These are phyloP conservation scores for Coniosporium tulheliwenetii DNA, from an alignment of 2,329 filamentous ascomycete genomes.

Conservation along the genomic window DNA sequence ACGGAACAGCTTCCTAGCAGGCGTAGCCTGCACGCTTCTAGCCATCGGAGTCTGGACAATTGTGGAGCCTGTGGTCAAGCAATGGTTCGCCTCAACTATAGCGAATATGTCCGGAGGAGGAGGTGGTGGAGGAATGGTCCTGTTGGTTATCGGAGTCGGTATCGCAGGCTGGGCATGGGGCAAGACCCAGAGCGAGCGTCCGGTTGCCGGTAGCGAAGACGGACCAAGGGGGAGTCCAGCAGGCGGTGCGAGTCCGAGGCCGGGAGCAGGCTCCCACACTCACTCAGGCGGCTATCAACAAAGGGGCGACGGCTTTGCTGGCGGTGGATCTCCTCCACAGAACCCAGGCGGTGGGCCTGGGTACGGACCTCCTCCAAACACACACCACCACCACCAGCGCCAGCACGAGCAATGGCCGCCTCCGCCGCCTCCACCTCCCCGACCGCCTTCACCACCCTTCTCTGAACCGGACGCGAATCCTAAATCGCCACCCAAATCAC, in stretches of 20 bases:
- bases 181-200: slow-evolving; percentile 40
- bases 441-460: neutral
- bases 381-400: slow-evolving; percentile 16
- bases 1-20: slow-evolving; percentile 80
- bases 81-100: slow-evolving; percentile 58
- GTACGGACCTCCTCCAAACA: slow-evolving; percentile 8
- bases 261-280: no score
- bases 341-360: slow-evolving; percentile 15
- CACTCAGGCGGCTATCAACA: no score
- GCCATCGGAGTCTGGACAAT: slow-evolving; percentile 57
- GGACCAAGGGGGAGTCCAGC: slow-evolving; percentile 13
- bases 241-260: slow-evolving; percentile 4
- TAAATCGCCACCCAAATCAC: slow-evolving; percentile 2
- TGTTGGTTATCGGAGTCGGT: slow-evolving; percentile 59
- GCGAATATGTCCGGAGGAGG: slow-evolving; percentile 29
- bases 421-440: no score
- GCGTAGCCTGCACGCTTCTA: slow-evolving; percentile 62
- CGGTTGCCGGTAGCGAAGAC: slow-evolving; percentile 18
- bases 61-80: slow-evolving; percentile 55
- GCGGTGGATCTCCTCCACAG: neutral
- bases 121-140: slow-evolving; percentile 55
- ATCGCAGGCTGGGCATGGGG: slow-evolving; percentile 66
- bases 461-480: slow-evolving; percentile 9
- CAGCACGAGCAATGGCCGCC: slow-evolving; percentile 7
- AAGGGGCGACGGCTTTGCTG: no score